phyloP scores from a whole-genome alignment of 73 alveolate genomes.

The Stentor coeruleus region DNA sequence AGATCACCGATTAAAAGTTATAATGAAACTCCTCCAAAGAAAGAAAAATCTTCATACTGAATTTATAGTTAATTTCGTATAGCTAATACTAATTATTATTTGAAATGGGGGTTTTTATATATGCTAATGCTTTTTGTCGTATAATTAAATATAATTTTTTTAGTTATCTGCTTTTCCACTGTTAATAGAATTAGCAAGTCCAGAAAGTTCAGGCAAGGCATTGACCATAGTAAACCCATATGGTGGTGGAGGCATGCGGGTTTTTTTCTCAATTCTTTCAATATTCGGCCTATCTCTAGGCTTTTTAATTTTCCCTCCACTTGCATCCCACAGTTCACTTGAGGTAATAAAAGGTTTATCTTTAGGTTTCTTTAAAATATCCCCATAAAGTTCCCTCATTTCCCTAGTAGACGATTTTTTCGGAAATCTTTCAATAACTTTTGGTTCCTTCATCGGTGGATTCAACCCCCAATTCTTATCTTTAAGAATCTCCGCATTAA shows the following conservation, averaged over 20 bases:
- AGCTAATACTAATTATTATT: no score
- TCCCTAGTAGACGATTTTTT: conserved; percentile 3
- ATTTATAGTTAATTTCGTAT: no score
- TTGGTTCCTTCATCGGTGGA: background rate
- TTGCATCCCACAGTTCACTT: conserved; percentile 10
- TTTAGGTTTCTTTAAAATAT: conserved; percentile 11
- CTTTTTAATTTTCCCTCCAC: background rate
- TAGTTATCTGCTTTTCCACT: no score
- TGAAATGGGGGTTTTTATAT: no score
- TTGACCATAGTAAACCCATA: conserved; percentile 8
- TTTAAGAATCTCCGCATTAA: background rate
- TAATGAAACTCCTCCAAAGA: no score
- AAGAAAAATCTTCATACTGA: no score
- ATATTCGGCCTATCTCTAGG: conserved; percentile 23
- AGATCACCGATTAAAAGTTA: no score
- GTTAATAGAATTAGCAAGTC: conserved; percentile 2
- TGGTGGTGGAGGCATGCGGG: conserved; percentile 27
- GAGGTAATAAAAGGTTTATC: background rate
- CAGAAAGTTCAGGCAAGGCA: conserved; percentile 6
- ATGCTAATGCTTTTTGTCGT: no score
- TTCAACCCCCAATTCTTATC: conserved; percentile 12
- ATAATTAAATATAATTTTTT: no score
- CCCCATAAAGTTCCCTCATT: conserved; percentile 6
- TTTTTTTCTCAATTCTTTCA: conserved; percentile 5
- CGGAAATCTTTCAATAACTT: background rate